These are phyloP conservation scores for Exophiala sideris DNA, from an alignment of 2,329 filamentous ascomycete genomes.

Conservation along the genomic window DNA sequence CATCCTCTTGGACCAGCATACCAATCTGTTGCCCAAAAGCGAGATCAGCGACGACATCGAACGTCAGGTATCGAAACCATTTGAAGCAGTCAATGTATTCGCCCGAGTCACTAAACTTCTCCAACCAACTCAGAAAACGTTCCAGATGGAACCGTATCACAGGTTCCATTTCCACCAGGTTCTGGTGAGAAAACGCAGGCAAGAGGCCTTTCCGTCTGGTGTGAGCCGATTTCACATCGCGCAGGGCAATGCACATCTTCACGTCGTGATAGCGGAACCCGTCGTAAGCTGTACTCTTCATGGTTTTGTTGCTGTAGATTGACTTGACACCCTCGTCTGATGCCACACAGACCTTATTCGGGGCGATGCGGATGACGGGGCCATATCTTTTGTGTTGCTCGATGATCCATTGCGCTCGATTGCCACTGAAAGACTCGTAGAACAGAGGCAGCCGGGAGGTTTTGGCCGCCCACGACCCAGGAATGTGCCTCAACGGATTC, in stretches of 20 bases:
- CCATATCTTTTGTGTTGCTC: conserved; percentile 33
- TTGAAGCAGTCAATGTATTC: conserved; percentile 37
- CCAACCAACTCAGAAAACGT: conserved; percentile 27
- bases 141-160: conserved; percentile 24
- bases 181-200: conserved; percentile 42
- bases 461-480: background rate
- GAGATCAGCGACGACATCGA: conserved; percentile 54
- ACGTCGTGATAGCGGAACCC: conserved; percentile 57
- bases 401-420: conserved; percentile 10
- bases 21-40: conserved; percentile 47
- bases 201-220: conserved; percentile 49
- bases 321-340: conserved; percentile 43
- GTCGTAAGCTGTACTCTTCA: conserved; percentile 48
- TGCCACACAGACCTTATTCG: conserved; percentile 39
- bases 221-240: conserved; percentile 42
- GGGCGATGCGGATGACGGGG: conserved; percentile 34
- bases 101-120: conserved; percentile 18
- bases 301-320: conserved; percentile 50
- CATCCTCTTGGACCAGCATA: background rate
- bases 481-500: background rate
- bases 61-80: conserved; percentile 54
- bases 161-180: conserved; percentile 24
- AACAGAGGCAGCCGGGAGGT: background rate
- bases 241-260: conserved; percentile 46
- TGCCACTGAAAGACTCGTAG: background rate